Base-by-base conservation (phyloP, 768 basidiomycete genomes). In the Lactifluus subvellereus region DNA sequence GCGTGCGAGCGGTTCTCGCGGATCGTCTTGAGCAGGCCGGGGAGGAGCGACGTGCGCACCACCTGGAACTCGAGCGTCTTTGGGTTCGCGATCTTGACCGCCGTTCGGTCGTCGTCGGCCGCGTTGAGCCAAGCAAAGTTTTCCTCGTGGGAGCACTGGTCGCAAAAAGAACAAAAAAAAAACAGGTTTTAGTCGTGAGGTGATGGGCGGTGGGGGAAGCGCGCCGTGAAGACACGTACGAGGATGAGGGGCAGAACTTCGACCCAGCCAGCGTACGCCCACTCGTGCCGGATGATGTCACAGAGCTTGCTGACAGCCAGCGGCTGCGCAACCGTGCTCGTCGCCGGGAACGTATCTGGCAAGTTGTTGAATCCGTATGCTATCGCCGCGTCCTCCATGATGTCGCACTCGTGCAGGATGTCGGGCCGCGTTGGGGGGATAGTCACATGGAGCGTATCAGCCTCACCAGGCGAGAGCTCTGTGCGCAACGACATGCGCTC, bases 341-440 rank as follows among this genome's bases (percentile, higher is more conserved):
- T 97, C 7, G 85, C 77, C 1, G 97, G 97, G 84, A 99, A 94
- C 14, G 84, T 86, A 69, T 91, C 83, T 2, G 93, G 91, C 32
- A 99, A 81, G 69, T 96, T 97, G 78, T 99, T 98, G 80, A 94
- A 98, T 2, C 97, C 97, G 71, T 95, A 97, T 0, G 94, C 97
- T 67, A 99, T 91, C 10, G 97, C 97, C 2, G 89, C 93, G 67
- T 99, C 97, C 72, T 99, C 97, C 87, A 99, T 90, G 72, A 98
- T 83, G 72, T 99, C 97, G 71, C 95, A 97, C 73, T 98, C 94
- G 72, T 99, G 97, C 59, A 99, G 78, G 67, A 99, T 98, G 72
- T 99, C 97, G 1, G 97, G 94, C 42, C 97, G 85, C n/a, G 94
- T 98, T n/a, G 90, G 80, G 5, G 97, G 96, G 52, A 99, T 81